A percentile compares a stretch with the other conserved stretches of the same genome.
Conservation (phyloP, 495 filamentous ascomycete genomes). For the Hypoxylon rickii region DNA sequence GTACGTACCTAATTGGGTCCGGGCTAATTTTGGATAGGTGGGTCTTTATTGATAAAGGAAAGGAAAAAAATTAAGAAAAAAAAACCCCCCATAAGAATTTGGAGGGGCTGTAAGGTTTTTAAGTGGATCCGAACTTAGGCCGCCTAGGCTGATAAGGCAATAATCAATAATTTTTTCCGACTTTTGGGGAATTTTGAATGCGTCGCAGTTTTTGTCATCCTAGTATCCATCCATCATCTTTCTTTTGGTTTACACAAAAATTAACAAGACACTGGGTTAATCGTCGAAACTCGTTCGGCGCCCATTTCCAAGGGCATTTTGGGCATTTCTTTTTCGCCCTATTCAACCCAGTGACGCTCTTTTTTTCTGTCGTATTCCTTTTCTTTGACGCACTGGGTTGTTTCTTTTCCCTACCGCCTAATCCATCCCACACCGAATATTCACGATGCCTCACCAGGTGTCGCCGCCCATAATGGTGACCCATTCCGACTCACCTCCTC, state of each 20-base stretch:
- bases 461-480: slow-evolving; percentile 48
- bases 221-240: neutral
- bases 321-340: slow-evolving; percentile 22
- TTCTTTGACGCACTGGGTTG: neutral
- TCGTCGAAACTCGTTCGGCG: slow-evolving; percentile 11
- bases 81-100: neutral
- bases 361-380: neutral
- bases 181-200: too few relatives aligned
- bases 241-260: slow-evolving; percentile 1
- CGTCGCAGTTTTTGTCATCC: neutral
- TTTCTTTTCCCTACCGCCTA: slow-evolving; percentile 8
- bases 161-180: neutral
- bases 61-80: neutral
- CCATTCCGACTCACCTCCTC: slow-evolving; percentile 46
- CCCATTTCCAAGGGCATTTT: slow-evolving; percentile 26
- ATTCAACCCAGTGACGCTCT: slow-evolving; percentile 1
- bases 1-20: neutral
- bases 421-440: slow-evolving; percentile 11
- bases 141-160: neutral
- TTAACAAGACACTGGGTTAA: slow-evolving; percentile 21
- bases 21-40: neutral
- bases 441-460: slow-evolving; percentile 42
- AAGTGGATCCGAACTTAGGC: too few relatives aligned
- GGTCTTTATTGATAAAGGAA: neutral
- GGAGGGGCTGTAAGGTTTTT: too few relatives aligned